phyloP scores from a whole-genome alignment of 805 yeast species.

The Spathaspora hagerdaliae region DNA sequence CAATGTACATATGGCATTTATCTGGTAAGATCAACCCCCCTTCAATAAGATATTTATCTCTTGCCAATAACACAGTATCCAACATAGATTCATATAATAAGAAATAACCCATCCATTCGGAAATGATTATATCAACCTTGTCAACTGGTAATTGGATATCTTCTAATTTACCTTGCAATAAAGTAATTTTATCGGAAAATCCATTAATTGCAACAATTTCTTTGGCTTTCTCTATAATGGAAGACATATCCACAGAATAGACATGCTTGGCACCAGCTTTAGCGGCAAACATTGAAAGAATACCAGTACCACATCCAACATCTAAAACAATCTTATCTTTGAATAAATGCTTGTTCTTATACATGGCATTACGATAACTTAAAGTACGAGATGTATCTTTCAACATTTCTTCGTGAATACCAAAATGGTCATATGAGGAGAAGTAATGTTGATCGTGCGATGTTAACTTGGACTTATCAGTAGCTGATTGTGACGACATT shows the following conservation, averaged over 20 bases:
- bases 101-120: constrained; percentile 99
- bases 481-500: constrained; percentile 46
- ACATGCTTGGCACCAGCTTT: constrained; percentile 99
- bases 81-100: constrained; percentile 95
- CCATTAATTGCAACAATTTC: constrained; percentile 84
- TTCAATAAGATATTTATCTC: constrained; percentile 78
- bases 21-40: constrained; percentile 96
- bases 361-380: constrained; percentile 87
- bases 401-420: constrained; percentile 98
- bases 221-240: constrained; percentile 94
- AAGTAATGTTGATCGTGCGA: constrained; percentile 90
- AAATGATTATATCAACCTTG: constrained; percentile 88
- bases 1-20: constrained; percentile 82
- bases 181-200: constrained; percentile 76
- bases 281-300: constrained; percentile 95
- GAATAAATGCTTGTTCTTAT: constrained; percentile 82
- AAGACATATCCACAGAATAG: constrained; percentile 95
- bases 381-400: constrained; percentile 92
- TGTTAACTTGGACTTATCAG: constrained; percentile 60
- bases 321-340: constrained; percentile 92
- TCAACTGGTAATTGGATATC: constrained; percentile 83
- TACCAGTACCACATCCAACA: constrained; percentile 99
- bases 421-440: constrained; percentile 92
- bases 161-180: constrained; percentile 89
- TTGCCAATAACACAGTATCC: constrained; percentile 90